Base-by-base conservation (phyloP, 768 basidiomycete species). In the Cyathus striatus region DNA sequence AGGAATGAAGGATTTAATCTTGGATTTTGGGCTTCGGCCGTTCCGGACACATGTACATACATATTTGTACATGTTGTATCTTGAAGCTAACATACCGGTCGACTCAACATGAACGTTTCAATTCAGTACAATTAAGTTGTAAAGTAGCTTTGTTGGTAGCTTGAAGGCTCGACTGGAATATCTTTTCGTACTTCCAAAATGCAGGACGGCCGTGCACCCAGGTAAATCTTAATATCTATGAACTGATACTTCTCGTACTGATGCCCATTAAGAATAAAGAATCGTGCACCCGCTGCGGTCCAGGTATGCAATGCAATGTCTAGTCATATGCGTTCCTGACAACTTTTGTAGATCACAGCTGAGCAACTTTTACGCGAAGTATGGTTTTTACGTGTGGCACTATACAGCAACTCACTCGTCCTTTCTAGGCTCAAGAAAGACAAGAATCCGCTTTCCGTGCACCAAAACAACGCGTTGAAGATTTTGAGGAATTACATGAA, bases 291-390 rank as follows among this genome's bases (percentile, higher is more conserved):
- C 30, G 95, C 95, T 38, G 87, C 91, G 46, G 75, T 97, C 47
- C 92, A 95, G 65, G 91, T 89, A 40, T 49, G 78, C 41, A 16
- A 35, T 22, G 22, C 20, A 42, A 2, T 41, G 30, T n/a, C 21
- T 14, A 30, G n/a, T 13, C 41, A 12, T 20, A 16, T 42, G 25
- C 24, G n/a, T 12, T 42, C 9, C 27, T 42, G 38, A 24, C 20
- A 12, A 12, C 14, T 35, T 24, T 21, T 21, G 16, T 65, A 97
- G 91, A 94, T 98, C 67, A 98, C 96, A 45, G 91, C 96, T 12
- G 96, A 98, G 66, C 96, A 99, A 67, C 83, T 99, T 33, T 73
- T 99, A 7, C 86, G 96, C 55, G 96, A 99, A 72, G 90, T 88
- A 60, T 37, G 65, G 43, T 26, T 2, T 26, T 6, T 14, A 37